These are phyloP conservation scores for Rhamnella rubrinervis DNA, from an alignment of 331 rosid species.

Conservation along the genomic window DNA sequence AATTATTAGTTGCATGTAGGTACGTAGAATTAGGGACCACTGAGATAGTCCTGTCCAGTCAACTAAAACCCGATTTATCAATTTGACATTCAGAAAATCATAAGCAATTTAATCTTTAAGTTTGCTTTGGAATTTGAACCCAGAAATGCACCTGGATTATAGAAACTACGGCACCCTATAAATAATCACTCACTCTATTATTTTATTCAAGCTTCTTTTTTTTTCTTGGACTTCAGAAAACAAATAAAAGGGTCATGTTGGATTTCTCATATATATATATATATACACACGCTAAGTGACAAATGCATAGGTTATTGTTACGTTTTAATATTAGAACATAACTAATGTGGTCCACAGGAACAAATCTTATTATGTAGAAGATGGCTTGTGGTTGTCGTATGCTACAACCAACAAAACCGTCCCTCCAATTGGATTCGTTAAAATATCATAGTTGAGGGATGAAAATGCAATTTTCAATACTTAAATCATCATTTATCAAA, in stretches of 20 bases:
- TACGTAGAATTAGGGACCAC: conserved; percentile 20
- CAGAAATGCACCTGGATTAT: neutral
- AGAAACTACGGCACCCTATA: conserved; percentile 3
- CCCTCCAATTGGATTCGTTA: conserved; percentile 28
- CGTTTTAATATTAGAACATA: conserved; percentile 7
- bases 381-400: conserved; percentile 9
- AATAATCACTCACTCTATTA: neutral
- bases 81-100: conserved; percentile 7
- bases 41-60: conserved; percentile 6
- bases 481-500: no score
- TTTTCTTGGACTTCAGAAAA: conserved; percentile 2
- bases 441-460: neutral
- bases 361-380: conserved; percentile 9
- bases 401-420: conserved; percentile 8
- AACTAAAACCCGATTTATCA: neutral
- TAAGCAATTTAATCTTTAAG: neutral
- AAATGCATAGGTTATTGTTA: conserved; percentile 17
- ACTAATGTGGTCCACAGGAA: conserved; percentile 39
- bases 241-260: conserved; percentile 9
- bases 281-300: conserved; percentile 29
- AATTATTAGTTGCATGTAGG: neutral
- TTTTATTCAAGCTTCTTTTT: neutral
- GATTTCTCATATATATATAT: conserved; percentile 3
- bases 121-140: no score
- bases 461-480: neutral